Conservation (phyloP, 495 filamentous ascomycete species). For the Hypomontagnella submonticulosa region DNA sequence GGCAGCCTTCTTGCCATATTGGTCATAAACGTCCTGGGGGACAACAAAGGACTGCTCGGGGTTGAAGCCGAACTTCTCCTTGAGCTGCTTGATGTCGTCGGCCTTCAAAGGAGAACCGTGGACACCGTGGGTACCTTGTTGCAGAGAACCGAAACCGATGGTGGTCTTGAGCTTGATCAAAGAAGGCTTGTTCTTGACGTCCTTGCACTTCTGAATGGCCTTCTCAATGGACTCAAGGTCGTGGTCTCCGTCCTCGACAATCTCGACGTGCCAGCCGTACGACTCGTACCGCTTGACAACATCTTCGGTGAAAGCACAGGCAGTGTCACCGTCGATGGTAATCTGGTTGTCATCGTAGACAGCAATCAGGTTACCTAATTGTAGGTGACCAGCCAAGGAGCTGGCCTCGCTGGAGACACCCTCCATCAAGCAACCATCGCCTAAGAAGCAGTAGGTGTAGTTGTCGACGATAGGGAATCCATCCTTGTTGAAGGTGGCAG, state of each 20-base stretch:
- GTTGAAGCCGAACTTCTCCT: conserved; percentile 95
- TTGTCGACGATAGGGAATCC: conserved; percentile 92
- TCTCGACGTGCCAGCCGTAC: conserved; percentile 94
- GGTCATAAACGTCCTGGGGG: conserved; percentile 92
- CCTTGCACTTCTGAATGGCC: conserved; percentile 84
- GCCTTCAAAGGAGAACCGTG: conserved; percentile 95
- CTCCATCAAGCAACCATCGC: conserved; percentile 99
- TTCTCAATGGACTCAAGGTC: conserved; percentile 89
- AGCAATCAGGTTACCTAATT: conserved; percentile 95
- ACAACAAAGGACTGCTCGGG: conserved; percentile 93
- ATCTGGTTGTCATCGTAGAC: conserved; percentile 99
- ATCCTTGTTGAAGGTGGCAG: conserved; percentile 95
- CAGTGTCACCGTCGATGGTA: conserved; percentile 92
- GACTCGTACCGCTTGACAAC: conserved; percentile 94
- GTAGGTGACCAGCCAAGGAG: conserved; percentile 92
- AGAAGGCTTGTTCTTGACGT: conserved; percentile 94
- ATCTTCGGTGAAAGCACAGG: conserved; percentile 96
- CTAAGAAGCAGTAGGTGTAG: conserved; percentile 96
- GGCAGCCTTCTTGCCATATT: conserved; percentile 82
- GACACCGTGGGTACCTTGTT: conserved; percentile 92
- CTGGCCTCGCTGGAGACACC: conserved; percentile 94
- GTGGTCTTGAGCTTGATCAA: conserved; percentile 97
- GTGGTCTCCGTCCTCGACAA: conserved; percentile 89
- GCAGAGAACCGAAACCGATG: conserved; percentile 95
- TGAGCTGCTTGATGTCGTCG: conserved; percentile 91